A percentile compares a stretch with the other conserved stretches of the same genome.
These are phyloP conservation scores for Lepidium didymum DNA, from an alignment of 345 rosid genomes.

Conservation along the genomic window DNA sequence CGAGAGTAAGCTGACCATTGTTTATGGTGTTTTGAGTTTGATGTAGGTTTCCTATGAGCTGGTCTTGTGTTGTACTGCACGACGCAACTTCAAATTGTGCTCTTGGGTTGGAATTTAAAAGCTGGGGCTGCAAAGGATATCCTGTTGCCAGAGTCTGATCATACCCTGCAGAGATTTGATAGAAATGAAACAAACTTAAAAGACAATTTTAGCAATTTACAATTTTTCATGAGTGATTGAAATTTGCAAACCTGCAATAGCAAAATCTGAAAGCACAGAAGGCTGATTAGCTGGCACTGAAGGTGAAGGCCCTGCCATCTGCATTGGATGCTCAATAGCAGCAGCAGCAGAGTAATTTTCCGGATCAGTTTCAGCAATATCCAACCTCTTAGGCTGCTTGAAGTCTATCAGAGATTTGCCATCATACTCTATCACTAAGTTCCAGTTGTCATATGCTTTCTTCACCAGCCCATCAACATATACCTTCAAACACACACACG, in stretches of 20 bases:
- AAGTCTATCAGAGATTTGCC: conserved; percentile 69
- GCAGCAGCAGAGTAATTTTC: conserved; percentile 38
- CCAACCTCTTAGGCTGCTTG: conserved; percentile 55
- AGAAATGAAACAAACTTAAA: conserved; percentile 1
- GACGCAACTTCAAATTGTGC: conserved; percentile 41
- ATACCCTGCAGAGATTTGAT: conserved; percentile 38
- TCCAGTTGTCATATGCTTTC: conserved; percentile 96
- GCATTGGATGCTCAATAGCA: conserved; percentile 45
- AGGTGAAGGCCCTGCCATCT: conserved; percentile 42
- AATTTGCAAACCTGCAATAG: conserved; percentile 54
- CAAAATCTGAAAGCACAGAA: conserved; percentile 41
- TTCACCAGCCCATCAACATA: conserved; percentile 79
- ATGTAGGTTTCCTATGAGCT: conserved; percentile 37
- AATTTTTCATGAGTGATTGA: neutral
- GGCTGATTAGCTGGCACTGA: conserved; percentile 47
- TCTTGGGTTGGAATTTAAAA: conserved; percentile 44
- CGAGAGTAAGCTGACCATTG: conserved; percentile 66
- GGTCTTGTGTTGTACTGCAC: conserved; percentile 37
- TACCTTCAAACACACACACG: conserved; percentile 41
- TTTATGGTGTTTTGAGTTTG: conserved; percentile 41
- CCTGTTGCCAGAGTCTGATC: conserved; percentile 41
- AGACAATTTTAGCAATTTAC: neutral
- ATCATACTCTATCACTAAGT: conserved; percentile 75
- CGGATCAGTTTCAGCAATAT: conserved; percentile 43
- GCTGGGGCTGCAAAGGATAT: conserved; percentile 48